Conservation (phyloP, 495 filamentous ascomycete genomes). For the Hypoxylon fragiforme region DNA sequence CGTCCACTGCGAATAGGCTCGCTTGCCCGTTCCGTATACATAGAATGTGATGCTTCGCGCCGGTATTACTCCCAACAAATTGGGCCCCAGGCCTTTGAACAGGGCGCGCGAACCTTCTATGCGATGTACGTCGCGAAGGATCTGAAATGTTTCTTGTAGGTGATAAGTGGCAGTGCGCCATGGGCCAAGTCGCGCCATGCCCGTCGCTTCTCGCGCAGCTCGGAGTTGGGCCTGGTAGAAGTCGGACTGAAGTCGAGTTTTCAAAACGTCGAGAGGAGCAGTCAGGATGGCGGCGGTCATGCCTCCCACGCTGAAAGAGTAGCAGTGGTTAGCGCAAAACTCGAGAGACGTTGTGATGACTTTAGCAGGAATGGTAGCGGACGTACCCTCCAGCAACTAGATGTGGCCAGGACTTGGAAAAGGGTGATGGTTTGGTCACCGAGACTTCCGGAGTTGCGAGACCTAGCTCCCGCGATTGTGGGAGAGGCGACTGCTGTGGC, state of each 20-base stretch:
- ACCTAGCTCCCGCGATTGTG: conserved; percentile 66
- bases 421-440: conserved; percentile 47
- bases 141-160: conserved; percentile 78
- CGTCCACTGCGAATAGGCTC: conserved; percentile 66
- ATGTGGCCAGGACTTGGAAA: conserved; percentile 84
- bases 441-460: conserved; percentile 54
- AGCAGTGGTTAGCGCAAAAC: conserved; percentile 7
- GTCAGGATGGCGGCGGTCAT: conserved; percentile 87
- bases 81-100: conserved; percentile 88
- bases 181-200: conserved; percentile 46
- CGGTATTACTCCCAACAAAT: conserved; percentile 83
- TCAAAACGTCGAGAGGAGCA: conserved; percentile 85
- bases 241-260: conserved; percentile 86
- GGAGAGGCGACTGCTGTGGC: conserved; percentile 37
- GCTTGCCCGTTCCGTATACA: conserved; percentile 86
- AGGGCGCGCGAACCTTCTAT: conserved; percentile 80
- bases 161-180: conserved; percentile 58
- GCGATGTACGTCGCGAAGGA: conserved; percentile 73
- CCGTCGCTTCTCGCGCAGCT: conserved; percentile 48
- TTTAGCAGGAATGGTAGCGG: neutral
- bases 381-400: conserved; percentile 84
- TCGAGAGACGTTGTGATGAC: too few species aligned
- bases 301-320: conserved; percentile 67
- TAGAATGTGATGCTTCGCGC: conserved; percentile 88
- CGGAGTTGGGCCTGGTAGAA: conserved; percentile 77